Evolutionary conservation across 345 rosid genomes (phyloP), one percentile per base, ranked within the genome.

Genomic region (Melastoma malabathricum): DNA sequence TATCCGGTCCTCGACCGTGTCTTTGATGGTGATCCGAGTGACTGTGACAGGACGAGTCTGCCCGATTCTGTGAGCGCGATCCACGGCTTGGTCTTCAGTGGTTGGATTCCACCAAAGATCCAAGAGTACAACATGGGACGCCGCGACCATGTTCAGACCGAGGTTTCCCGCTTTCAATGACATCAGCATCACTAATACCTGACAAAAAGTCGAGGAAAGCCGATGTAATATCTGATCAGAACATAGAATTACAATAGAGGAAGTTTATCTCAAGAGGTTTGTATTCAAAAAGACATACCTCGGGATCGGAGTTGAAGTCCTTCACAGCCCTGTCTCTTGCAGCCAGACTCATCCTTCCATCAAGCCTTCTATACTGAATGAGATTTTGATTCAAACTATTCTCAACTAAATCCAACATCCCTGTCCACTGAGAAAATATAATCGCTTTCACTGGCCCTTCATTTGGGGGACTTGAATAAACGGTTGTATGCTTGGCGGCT

Each of bases 71-170:
- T 86, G 98, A 43, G 98, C 95, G 66, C 96, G 77, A 65, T 90
- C 98, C 52, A 90, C 60, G 64, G 98, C 96, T 72, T 90, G 95
- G 72, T 90, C 94, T 77, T 84, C 94, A 2, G 98, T 84, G 41
- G 95, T 80, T 57, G 98, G 98, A 72, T 90, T 90, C 98, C 96
- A 90, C 98, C 98, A 90, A 41, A 82, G 93, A 64, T 90, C 98
- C 63, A 90, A 67, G 67, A 90, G 85, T 61, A 90, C 78, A 57
- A 90, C 98, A 70, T 87, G 95, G 60, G 78, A 78, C 44, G 98
- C 98, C 61, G 98, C 93, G 18, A 84, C 92, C 98, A 90, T 90
- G 58, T 90, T 90, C 70, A 90, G 75, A 58, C 98, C 98, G 34
- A 90, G 87, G 57, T 87, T 90, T 64, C 96, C 96, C 5, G 98